Evolutionary conservation across 768 basidiomycete species (phyloP).

Genomic region (Russula emetica): DNA sequence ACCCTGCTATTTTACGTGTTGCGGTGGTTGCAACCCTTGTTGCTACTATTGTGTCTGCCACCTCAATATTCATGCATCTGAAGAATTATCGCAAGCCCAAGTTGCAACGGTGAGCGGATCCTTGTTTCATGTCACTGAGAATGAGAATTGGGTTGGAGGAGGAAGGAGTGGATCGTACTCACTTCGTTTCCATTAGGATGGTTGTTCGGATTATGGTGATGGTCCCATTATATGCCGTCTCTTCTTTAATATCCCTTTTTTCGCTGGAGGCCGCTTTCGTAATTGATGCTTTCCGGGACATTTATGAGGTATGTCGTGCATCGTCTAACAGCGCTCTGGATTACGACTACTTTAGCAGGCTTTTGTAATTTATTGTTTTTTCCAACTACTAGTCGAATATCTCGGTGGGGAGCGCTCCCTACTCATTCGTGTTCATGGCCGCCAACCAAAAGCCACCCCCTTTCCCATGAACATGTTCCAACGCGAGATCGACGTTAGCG

Average conservation of each 20-base stretch:
- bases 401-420: constrained; percentile 92
- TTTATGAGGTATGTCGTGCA: constrained; percentile 74
- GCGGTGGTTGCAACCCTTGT: constrained; percentile 61
- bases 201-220: constrained; percentile 95
- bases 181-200: constrained; percentile 49
- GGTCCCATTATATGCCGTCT: constrained; percentile 89
- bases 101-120: constrained; percentile 59
- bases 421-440: constrained; percentile 85
- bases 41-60: constrained; percentile 67
- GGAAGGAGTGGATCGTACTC: not conserved
- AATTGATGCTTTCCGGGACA: constrained; percentile 89
- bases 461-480: constrained; percentile 84
- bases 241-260: constrained; percentile 89
- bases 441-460: constrained; percentile 80
- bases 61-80: constrained; percentile 76
- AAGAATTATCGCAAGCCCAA: constrained; percentile 82
- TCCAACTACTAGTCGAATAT: constrained; percentile 73
- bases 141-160: not conserved
- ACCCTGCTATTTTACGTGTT: constrained; percentile 49
- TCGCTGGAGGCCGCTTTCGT: constrained; percentile 94
- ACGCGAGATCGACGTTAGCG: constrained; percentile 85
- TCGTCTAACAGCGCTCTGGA: too few relatives aligned
- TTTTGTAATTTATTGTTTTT: constrained; percentile 93
- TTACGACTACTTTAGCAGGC: constrained; percentile 45
- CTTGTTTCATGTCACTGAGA: not conserved